A percentile compares a stretch with the other conserved stretches of the same genome.
Conservation (phyloP, 2,329 filamentous ascomycete species). For the Cladobotryum protrusum region DNA sequence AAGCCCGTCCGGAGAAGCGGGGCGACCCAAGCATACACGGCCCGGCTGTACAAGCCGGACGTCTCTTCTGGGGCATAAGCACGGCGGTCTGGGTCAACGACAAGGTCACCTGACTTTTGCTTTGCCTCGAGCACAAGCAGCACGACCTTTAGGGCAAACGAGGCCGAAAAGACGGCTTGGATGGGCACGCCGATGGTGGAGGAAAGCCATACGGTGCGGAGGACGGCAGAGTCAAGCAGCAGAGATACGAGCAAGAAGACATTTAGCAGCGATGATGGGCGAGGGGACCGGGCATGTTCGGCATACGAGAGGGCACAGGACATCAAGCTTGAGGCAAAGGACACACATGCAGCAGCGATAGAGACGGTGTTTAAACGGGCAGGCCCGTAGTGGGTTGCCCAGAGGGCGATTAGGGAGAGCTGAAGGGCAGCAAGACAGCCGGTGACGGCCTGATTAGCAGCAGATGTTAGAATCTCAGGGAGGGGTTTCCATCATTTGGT, state of each 20-base stretch:
- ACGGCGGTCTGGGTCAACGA: slow-evolving; percentile 19
- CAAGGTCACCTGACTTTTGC: slow-evolving; percentile 30
- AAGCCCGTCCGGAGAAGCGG: too few relatives aligned
- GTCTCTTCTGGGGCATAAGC: slow-evolving; percentile 32
- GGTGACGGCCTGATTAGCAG: slow-evolving; percentile 17
- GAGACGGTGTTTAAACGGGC: slow-evolving; percentile 22
- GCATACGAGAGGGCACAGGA: too few relatives aligned
- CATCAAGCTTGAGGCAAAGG: too few relatives aligned
- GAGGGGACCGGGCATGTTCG: too few relatives aligned
- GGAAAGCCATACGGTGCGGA: slow-evolving; percentile 30
- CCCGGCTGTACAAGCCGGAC: slow-evolving; percentile 33
- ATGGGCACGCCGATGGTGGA: slow-evolving; percentile 18
- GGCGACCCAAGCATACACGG: slow-evolving; percentile 34
- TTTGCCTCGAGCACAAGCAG: slow-evolving; percentile 33
- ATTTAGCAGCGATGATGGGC: slow-evolving; percentile 26
- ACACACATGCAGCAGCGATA: slow-evolving; percentile 25
- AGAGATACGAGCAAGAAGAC: slow-evolving; percentile 29
- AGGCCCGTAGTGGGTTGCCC: slow-evolving; percentile 18
- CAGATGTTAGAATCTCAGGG: too few relatives aligned
- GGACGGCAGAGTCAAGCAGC: too few relatives aligned
- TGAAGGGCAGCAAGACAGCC: slow-evolving; percentile 25
- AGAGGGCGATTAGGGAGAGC: slow-evolving; percentile 27
- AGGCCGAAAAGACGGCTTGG: slow-evolving; percentile 28
- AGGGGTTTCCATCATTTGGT: too few relatives aligned
- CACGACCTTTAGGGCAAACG: slow-evolving; percentile 30